A percentile compares a stretch with the other conserved stretches of the same genome.
These are phyloP conservation scores for Blepharisma japonicum DNA, from an alignment of 73 alveolate genomes.

Conservation along the genomic window DNA sequence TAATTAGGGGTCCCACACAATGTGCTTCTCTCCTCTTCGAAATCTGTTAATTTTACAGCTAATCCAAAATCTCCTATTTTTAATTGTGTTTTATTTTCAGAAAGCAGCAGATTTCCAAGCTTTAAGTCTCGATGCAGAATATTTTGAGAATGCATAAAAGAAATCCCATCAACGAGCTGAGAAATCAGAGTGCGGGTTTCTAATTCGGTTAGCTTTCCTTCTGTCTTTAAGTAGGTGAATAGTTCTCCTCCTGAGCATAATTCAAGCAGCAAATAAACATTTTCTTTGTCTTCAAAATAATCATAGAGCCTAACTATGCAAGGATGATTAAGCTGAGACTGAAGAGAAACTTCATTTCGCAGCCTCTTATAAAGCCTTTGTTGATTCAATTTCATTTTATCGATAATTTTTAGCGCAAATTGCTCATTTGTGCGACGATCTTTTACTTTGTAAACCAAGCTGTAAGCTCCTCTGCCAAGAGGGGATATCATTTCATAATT, in stretches of 20 bases:
- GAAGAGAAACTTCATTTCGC: constrained; percentile 59
- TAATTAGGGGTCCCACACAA: constrained; percentile 94
- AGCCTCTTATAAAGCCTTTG: constrained; percentile 58
- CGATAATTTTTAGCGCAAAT: constrained; percentile 37
- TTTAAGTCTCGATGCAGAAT: constrained; percentile 79
- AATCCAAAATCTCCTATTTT: constrained; percentile 86
- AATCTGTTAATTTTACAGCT: constrained; percentile 48
- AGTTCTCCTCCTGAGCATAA: constrained; percentile 67
- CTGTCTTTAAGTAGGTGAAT: constrained; percentile 52
- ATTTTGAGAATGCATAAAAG: constrained; percentile 54
- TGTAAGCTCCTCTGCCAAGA: constrained; percentile 38
- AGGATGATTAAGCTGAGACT: constrained; percentile 59
- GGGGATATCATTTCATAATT: constrained; percentile 32
- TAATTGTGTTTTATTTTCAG: constrained; percentile 37
- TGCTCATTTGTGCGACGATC: not conserved
- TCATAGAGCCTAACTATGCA: constrained; percentile 63
- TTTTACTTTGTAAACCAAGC: constrained; percentile 34
- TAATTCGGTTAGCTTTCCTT: constrained; percentile 61
- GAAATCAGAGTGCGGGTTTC: constrained; percentile 48
- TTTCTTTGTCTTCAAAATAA: constrained; percentile 64
- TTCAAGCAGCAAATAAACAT: constrained; percentile 68
- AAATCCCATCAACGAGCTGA: constrained; percentile 59
- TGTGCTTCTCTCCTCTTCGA: constrained; percentile 66
- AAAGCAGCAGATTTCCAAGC: constrained; percentile 63
- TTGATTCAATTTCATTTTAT: constrained; percentile 46